Evolutionary conservation across 2,329 filamentous ascomycete species (phyloP), one percentile per base, ranked within the genome.

Genomic region (Aschersonia sp.): DNA sequence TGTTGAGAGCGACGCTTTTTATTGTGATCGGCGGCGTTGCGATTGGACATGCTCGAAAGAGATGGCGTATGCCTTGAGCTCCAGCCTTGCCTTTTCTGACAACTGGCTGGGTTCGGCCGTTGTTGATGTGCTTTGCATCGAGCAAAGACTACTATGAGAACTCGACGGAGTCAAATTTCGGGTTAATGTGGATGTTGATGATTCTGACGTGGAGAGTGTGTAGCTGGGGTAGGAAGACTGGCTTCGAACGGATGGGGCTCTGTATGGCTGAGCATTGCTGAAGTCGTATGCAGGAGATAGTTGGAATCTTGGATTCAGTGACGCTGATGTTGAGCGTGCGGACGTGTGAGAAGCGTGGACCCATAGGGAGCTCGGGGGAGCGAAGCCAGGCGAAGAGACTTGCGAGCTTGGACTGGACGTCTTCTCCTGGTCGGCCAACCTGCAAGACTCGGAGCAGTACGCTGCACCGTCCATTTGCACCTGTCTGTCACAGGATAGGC

Each of bases 391-490:
- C 9, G 78, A 80, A 59, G 73, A 78, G 47, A 75, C 71, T 45
- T 75, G 71, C 4, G 80, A 78, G 61, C 73, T 71, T 10, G 74
- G 68, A 46, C 72, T 68, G 12, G 73, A 74, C 40, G 77, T 80
- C 66, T 80, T 82, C 66, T 95, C 89, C 58, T 91, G 81, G 67
- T 95, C 89, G 55, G 86, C 84, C 43, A 96, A 74, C 54, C 88
- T 80, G 75, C 89, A 96, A 31, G 85, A 79, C 69, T 96, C 89
- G 44, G 88, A 94, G 75, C 89, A 96, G 74, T 94, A 95, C 55
- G 85, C 80, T 52, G 82, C 82, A 49, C 81, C 81, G 54, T 85
- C 78, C 51, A 85, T 89, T 69, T 94, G 86, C 45, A 67, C 65
- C 58, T 69, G 66, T 69, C 84, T 84, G 70, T 96, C 89, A 73